Evolutionary conservation across 2,329 filamentous ascomycete genomes (phyloP), one percentile per base, ranked within the genome.

Genomic region (Dothistroma pini): DNA sequence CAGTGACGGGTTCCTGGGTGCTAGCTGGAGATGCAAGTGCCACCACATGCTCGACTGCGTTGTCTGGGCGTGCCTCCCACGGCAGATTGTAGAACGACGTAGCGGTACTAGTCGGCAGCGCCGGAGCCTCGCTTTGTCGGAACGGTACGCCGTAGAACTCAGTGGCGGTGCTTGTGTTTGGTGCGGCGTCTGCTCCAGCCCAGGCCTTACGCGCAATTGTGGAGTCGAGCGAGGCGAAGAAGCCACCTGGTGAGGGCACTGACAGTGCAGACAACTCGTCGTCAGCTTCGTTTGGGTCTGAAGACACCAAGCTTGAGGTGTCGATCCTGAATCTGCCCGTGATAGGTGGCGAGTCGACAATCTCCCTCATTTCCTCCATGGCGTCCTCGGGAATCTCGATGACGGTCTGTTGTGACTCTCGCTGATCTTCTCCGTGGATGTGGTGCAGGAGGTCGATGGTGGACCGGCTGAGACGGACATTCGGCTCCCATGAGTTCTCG

Each of bases 101-200:
- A 6, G 93, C 93, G 19, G 89, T 93, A 29, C 91, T 91, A 1
- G 93, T 96, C 0, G 92, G 92, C 1, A 92, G 91, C 16, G 63
- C 19, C 0, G 63, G 54, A 32, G 31, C 29, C n/a, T 48, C 53
- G 16, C 49, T 51, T 21, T 76, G 66, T 81, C 83, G 68, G 88
- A 92, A 97, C 2, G 93, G 92, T 31, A 89, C 83, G 64, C 89
- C 87, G 77, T 97, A 97, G 71, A 97, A 97, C 64, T 89, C 86
- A 73, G 96, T 91, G 10, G 93, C 93, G n/a, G 89, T 92, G 32
- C 91, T 91, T 1, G 93, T 96, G 0, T 91, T 93, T 1, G 92
- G 92, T 0, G 86, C 86, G 2, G 74, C 73, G 11, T 76, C 75
- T 14, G 73, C 70, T 29, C 88, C 78, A 70, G 91, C 86, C 93